Percentiles rank a stretch among this genome's conserved stretches.
Conservation (phyloP, 2,329 filamentous ascomycete genomes). For the Xylaria sp. region DNA sequence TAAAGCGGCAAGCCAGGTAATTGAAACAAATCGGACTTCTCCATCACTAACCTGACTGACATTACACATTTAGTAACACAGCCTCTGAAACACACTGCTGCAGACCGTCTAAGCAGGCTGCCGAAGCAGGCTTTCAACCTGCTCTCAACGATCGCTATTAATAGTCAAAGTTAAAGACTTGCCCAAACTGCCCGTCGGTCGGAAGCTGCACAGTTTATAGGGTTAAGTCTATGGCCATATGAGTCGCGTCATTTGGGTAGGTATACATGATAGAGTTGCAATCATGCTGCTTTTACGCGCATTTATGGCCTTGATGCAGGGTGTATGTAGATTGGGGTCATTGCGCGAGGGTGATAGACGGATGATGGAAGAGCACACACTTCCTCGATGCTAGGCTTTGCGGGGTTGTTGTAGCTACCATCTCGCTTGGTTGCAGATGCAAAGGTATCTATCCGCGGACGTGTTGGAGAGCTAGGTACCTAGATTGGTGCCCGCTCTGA, state of each 20-base stretch:
- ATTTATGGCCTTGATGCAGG: no score
- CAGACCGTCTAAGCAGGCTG: constrained; percentile 11
- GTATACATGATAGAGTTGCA: no score
- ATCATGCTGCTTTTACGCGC: not conserved
- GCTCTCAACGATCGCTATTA: constrained; percentile 15
- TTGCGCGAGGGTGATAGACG: no score
- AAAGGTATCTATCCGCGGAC: not conserved
- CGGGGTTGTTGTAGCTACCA: no score
- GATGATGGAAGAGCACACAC: no score
- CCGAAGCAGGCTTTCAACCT: not conserved
- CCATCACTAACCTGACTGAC: not conserved
- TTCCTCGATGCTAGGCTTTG: no score
- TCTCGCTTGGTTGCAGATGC: no score
- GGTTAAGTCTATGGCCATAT: no score
- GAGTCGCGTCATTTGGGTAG: no score
- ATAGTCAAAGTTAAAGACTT: not conserved
- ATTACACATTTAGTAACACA: not conserved
- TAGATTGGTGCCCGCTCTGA: not conserved
- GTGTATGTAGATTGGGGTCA: no score
- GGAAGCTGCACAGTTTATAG: not conserved
- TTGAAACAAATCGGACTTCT: not conserved
- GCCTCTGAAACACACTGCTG: not conserved
- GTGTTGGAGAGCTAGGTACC: not conserved
- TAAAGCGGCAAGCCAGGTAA: constrained; percentile 9
- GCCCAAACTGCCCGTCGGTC: not conserved